Conservation (phyloP, 495 filamentous ascomycete species). For the Aspergillus homomorphus region DNA sequence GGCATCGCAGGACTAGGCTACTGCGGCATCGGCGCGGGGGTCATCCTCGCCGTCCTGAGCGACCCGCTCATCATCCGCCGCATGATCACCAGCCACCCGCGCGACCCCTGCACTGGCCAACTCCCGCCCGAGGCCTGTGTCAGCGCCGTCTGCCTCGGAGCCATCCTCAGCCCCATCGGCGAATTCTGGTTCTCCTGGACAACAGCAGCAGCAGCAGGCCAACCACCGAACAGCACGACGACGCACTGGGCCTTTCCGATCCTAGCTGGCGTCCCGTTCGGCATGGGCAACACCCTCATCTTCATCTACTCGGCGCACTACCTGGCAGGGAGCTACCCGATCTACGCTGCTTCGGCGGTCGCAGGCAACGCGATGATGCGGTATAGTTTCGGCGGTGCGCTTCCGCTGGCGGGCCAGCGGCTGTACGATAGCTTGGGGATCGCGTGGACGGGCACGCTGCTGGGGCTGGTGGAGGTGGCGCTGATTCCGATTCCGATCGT, state of each 20-base stretch:
- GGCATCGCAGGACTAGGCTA: conserved; percentile 67
- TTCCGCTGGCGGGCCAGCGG: conserved; percentile 65
- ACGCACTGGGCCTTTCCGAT: conserved; percentile 72
- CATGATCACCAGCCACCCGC: conserved; percentile 62
- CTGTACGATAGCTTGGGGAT: conserved; percentile 66
- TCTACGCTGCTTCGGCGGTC: conserved; percentile 68
- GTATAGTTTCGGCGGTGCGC: conserved; percentile 55
- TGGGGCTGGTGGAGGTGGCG: conserved; percentile 61
- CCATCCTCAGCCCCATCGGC: conserved; percentile 60
- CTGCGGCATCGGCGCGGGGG: conserved; percentile 68
- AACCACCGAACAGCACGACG: conserved; percentile 35
- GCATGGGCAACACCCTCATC: conserved; percentile 62
- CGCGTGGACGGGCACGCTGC: conserved; percentile 70
- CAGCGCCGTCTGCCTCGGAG: conserved; percentile 62
- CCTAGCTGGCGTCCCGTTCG: conserved; percentile 69
- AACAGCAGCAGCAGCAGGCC: conserved; percentile 22
- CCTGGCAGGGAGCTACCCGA: conserved; percentile 65
- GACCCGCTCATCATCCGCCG: conserved; percentile 56
- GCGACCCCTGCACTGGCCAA: conserved; percentile 61
- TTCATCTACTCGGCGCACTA: conserved; percentile 75
- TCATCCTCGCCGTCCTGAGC: conserved; percentile 57
- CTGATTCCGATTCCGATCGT: conserved; percentile 71
- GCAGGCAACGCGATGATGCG: conserved; percentile 67
- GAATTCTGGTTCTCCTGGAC: conserved; percentile 78
- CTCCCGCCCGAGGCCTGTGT: conserved; percentile 64